A percentile compares a stretch with the other conserved stretches of the same genome.
Evolutionary conservation across 768 basidiomycete species (phyloP).

Genomic region (Hirschioporus abietinus): DNA sequence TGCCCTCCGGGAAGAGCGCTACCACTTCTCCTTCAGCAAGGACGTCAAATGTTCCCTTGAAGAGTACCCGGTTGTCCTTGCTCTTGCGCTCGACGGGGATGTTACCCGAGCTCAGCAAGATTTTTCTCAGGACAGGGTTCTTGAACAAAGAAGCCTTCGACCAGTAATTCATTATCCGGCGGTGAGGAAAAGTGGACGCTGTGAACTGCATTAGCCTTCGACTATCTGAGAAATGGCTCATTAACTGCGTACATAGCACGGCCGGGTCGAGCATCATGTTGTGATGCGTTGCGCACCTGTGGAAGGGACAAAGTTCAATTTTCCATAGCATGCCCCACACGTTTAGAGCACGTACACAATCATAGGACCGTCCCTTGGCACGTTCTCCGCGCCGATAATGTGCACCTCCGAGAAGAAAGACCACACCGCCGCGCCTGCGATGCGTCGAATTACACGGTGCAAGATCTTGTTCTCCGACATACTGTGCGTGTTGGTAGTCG

Average conservation of each 20-base stretch:
- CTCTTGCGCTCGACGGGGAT: conserved; percentile 95
- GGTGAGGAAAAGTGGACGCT: conserved; percentile 82
- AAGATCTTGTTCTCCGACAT: conserved; percentile 37
- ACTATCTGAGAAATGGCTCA: conserved; percentile 14
- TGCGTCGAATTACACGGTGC: conserved; percentile 65
- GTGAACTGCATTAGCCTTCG: conserved; percentile 18
- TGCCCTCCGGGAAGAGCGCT: conserved; percentile 92
- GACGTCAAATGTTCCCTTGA: conserved; percentile 85
- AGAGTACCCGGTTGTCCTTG: conserved; percentile 85
- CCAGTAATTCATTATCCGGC: conserved; percentile 85
- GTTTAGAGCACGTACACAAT: conserved; percentile 64
- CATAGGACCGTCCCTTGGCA: conserved; percentile 83
- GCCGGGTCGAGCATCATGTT: conserved; percentile 95
- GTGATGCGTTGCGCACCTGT: conserved; percentile 79
- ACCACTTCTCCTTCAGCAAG: conserved; percentile 77
- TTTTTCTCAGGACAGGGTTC: conserved; percentile 65
- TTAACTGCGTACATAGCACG: conserved; percentile 58
- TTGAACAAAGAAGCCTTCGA: conserved; percentile 86
- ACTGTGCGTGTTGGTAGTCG: background rate
- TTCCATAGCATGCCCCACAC: background rate
- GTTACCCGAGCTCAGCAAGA: conserved; percentile 89
- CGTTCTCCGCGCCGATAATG: conserved; percentile 83
- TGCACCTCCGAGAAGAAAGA: conserved; percentile 89
- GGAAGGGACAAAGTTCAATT: conserved; percentile 7
- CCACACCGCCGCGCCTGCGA: conserved; percentile 70